A percentile compares a stretch with the other conserved stretches of the same genome.
phyloP scores from a whole-genome alignment of 352 stramenopile genomes.

The Phytopythium sindhum region DNA sequence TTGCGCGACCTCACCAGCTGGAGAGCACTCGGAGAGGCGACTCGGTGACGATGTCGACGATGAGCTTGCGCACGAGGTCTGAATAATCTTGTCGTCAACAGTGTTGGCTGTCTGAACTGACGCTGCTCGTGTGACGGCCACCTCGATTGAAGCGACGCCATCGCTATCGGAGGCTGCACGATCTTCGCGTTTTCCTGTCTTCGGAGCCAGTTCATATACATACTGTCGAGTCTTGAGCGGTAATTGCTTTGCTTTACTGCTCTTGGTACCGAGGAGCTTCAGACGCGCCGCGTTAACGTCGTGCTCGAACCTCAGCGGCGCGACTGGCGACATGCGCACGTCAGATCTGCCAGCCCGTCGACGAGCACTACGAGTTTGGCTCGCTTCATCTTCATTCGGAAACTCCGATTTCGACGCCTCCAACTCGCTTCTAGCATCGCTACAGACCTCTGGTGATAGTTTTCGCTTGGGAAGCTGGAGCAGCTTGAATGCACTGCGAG shows the following conservation, averaged over 20 bases:
- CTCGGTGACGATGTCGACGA: background rate
- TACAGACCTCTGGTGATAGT: background rate
- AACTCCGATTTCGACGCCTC: background rate
- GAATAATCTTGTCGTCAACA: background rate
- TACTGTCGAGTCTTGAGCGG: slow-evolving; percentile 1
- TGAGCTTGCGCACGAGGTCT: background rate
- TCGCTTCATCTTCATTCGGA: background rate
- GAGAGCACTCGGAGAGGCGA: background rate
- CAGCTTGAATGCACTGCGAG: background rate
- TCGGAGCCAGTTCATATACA: background rate
- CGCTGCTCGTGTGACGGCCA: background rate
- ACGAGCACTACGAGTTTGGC: background rate
- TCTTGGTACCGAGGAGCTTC: background rate
- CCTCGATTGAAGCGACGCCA: background rate
- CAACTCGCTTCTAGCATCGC: no score
- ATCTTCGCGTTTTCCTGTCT: background rate
- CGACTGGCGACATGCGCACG: background rate
- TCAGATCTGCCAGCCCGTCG: background rate
- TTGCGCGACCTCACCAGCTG: background rate
- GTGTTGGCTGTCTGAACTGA: background rate
- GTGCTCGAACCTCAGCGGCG: background rate
- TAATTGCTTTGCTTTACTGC: background rate
- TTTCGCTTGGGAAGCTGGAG: background rate
- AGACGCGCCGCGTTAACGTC: background rate
- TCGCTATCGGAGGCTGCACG: background rate